Conservation (phyloP, 2,329 filamentous ascomycete genomes). For the Alternaria metachromatica region DNA sequence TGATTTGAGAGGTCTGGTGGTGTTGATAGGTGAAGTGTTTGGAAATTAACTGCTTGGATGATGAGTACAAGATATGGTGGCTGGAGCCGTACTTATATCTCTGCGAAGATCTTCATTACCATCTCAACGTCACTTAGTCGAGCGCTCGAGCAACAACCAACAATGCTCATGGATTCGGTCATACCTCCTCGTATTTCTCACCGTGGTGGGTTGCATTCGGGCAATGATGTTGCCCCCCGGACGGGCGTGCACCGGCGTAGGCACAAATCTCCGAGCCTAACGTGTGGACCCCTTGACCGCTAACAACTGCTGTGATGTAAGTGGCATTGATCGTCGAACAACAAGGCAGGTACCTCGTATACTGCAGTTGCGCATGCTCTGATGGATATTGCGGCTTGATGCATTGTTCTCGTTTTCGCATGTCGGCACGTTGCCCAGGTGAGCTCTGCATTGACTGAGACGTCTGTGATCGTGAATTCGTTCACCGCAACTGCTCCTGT, state of each 20-base stretch:
- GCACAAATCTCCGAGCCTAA: conserved; percentile 9
- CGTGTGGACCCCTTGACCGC: neutral
- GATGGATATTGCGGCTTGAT: neutral
- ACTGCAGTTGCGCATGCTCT: neutral
- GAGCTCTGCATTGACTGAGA: neutral
- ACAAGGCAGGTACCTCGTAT: neutral
- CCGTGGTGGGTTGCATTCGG: conserved; percentile 4
- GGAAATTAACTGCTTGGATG: neutral
- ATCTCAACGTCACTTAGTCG: conserved; percentile 12
- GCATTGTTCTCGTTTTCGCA: neutral
- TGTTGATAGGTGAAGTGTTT: neutral
- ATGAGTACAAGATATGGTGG: neutral
- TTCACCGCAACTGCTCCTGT: neutral
- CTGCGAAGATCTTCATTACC: neutral
- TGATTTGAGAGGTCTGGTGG: neutral
- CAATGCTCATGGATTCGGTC: conserved; percentile 4
- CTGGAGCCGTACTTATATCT: conserved; percentile 21
- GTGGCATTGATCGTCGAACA: conserved; percentile 1
- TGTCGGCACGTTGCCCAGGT: neutral
- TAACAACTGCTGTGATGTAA: neutral
- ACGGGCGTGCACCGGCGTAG: neutral
- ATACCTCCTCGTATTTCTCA: conserved; percentile 1
- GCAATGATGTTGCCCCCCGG: neutral
- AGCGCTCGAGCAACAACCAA: neutral
- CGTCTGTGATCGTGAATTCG: neutral